Conservation (phyloP, 306 rosid species). For the Lablab purpureus region DNA sequence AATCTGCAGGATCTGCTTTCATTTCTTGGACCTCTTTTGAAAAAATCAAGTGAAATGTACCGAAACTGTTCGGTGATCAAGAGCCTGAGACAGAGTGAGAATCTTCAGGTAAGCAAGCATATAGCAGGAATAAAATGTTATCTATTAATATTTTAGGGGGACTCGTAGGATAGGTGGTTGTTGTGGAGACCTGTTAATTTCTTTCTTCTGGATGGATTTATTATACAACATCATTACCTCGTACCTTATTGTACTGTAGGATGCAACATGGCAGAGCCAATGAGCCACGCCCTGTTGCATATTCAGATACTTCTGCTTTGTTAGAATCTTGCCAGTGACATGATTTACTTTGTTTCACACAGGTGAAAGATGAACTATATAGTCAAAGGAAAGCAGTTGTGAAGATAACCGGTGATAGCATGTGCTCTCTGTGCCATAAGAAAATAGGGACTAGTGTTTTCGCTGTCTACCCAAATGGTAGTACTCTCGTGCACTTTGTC, state of each 20-base stretch:
- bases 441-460: constrained; percentile 95
- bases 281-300: background rate
- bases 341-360: constrained; percentile 39
- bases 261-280: constrained; percentile 16
- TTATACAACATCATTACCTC: background rate
- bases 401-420: constrained; percentile 86
- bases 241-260: constrained; percentile 1
- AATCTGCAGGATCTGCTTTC: constrained; percentile 86
- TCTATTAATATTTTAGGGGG: constrained; percentile 24
- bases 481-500: constrained; percentile 89
- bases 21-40: constrained; percentile 92
- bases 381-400: constrained; percentile 77
- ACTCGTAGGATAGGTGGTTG: constrained; percentile 12
- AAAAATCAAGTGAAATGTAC: constrained; percentile 90
- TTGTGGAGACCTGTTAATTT: constrained; percentile 16
- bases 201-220: constrained; percentile 22
- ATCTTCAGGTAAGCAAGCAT: constrained; percentile 83
- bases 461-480: constrained; percentile 93
- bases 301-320: constrained; percentile 35
- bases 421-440: constrained; percentile 95
- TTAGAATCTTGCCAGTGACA: constrained; percentile 34
- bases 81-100: constrained; percentile 93
- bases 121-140: constrained; percentile 20
- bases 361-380: constrained; percentile 93
- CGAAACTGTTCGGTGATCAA: constrained; percentile 88